Base-by-base conservation (phyloP, 2,329 filamentous ascomycete genomes). In the Fusarium sororula region DNA sequence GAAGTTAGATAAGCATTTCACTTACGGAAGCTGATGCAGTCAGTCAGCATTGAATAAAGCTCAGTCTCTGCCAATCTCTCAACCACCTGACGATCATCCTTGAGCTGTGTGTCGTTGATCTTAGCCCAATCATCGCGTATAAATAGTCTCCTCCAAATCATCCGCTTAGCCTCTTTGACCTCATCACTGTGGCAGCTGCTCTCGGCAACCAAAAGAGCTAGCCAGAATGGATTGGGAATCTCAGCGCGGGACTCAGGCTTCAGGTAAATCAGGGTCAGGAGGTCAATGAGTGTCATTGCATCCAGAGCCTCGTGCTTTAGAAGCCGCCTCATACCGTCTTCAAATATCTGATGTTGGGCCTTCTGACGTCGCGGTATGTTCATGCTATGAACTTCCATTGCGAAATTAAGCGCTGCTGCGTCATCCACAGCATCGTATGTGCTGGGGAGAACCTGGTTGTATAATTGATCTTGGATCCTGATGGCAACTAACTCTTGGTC, bases 71-170 rank as follows among this genome's bases (percentile, higher is more conserved):
- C 85, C 32, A 97, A 83, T 24, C 89, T 85, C 35, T 88, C 86
- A 60, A 91, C 85, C 35, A 94, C 89, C 70, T 93, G 88, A 7
- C 85, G 83, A 78, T 97, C 95, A 64, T 90, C 90, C 79, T 93
- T 92, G 67, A 92, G 87, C 54, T 92, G 90, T 2, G 93, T 96
- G 74, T 94, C 90, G 79, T 96, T 96, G 79, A 97, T 89, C 66
- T 85, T 86, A 32, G 88, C 85, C 96, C 96, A 99, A 79, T 98
- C 90, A 80, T 98, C 95, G 56, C 91, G 90, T 74, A 96, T 88
- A 78, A 93, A 93, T 70, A 94, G 92, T 61, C 96, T 90, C 79
- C 96, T 92, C 96, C 96, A 99, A 71, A 98, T 93, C 44, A 90
- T 84, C 22, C 85, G 83, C 80, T 87, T 86, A 10, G 88, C 88